These are phyloP conservation scores for Aegilops sharonensis DNA, from an alignment of 176 grass and related monocot genomes.

Conservation along the genomic window DNA sequence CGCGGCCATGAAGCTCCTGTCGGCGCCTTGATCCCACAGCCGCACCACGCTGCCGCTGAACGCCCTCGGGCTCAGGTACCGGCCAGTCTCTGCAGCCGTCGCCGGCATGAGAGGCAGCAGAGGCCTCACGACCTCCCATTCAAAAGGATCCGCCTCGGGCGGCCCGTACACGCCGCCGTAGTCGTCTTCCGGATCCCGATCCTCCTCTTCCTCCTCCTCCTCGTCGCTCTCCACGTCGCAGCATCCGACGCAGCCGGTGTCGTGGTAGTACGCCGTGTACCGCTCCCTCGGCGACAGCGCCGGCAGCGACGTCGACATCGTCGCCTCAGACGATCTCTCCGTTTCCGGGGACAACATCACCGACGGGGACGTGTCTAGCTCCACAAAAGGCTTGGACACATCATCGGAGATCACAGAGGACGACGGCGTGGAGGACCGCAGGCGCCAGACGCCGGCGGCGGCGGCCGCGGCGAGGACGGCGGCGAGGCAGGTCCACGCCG, in stretches of 20 bases:
- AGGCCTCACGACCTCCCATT: constrained; percentile 26
- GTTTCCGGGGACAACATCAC: fast-evolving
- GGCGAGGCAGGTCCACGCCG: constrained; percentile 55
- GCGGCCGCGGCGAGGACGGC: constrained; percentile 53
- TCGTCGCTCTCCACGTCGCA: constrained; percentile 12
- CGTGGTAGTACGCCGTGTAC: constrained; percentile 60
- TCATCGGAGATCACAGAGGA: not conserved
- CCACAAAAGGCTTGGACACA: not conserved
- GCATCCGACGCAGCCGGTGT: constrained; percentile 27
- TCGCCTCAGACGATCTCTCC: not conserved
- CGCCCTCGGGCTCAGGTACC: constrained; percentile 29
- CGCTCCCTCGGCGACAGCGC: constrained; percentile 43
- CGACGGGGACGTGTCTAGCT: not conserved
- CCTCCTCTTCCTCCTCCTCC: not conserved
- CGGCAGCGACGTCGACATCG: not conserved
- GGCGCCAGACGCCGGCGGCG: constrained; percentile 64
- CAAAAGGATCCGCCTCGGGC: not conserved
- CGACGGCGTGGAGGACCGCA: constrained; percentile 27
- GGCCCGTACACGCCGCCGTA: not conserved
- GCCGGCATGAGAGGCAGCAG: not conserved
- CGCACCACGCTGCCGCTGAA: constrained; percentile 51
- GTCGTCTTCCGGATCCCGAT: not conserved
- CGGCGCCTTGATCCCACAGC: constrained; percentile 51
- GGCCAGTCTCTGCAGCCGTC: not conserved
- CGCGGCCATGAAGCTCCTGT: not conserved